Conservation (phyloP, 2,329 filamentous ascomycete genomes). For the Ploettnerulaceae sp. region DNA sequence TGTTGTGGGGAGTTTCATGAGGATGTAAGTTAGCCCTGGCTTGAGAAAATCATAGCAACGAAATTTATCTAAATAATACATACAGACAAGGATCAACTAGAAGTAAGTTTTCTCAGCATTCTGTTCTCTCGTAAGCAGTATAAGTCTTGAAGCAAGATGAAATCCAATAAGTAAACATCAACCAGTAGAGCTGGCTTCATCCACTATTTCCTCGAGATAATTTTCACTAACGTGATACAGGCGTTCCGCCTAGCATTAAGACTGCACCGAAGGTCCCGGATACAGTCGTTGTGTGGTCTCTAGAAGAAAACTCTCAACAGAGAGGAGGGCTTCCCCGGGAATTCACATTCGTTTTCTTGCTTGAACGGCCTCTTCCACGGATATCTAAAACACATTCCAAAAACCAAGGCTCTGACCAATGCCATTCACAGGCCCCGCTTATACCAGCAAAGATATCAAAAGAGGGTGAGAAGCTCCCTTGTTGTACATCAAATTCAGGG, state of each 20-base stretch:
- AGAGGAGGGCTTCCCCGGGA: constrained; percentile 45
- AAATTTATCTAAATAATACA: no score
- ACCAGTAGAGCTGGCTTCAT: neutral
- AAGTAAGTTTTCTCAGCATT: neutral
- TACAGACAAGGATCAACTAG: constrained; percentile 22
- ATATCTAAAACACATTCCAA: neutral
- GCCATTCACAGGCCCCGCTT: neutral
- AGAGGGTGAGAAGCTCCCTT: neutral
- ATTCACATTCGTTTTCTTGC: constrained; percentile 46
- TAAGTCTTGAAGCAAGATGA: neutral
- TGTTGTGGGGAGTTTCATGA: constrained; percentile 26
- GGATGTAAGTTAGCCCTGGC: constrained; percentile 17
- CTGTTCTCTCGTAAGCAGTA: neutral
- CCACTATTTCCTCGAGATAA: neutral
- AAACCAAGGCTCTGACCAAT: neutral
- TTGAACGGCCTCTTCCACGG: constrained; percentile 27
- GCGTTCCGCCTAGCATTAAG: constrained; percentile 2
- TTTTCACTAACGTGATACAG: neutral
- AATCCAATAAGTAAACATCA: neutral
- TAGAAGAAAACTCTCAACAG: constrained; percentile 45
- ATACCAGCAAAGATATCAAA: neutral
- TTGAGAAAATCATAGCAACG: no score
- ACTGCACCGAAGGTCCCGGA: constrained; percentile 12
- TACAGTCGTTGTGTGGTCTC: constrained; percentile 43
- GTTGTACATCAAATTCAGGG: neutral